These are phyloP conservation scores for Arthrobotrys conoides DNA, from an alignment of 2,329 filamentous ascomycete genomes.

Conservation along the genomic window DNA sequence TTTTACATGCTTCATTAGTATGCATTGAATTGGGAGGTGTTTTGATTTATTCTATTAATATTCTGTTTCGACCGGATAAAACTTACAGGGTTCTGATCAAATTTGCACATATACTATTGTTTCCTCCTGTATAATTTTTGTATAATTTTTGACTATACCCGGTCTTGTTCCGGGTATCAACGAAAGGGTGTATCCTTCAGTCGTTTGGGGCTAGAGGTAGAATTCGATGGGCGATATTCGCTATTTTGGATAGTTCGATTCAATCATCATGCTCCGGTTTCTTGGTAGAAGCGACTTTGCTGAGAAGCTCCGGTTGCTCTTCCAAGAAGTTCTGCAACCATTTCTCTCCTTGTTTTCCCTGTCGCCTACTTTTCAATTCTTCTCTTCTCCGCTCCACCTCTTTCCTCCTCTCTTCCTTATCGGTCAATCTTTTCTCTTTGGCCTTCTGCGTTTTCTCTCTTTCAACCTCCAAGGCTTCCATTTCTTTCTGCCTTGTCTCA, in stretches of 20 bases:
- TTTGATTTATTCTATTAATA: slow-evolving; percentile 12
- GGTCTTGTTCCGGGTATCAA: too few relatives aligned
- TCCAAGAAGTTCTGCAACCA: slow-evolving; percentile 76
- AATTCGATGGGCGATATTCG: too few relatives aligned
- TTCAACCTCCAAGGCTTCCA: slow-evolving; percentile 79
- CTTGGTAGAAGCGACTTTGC: slow-evolving; percentile 11
- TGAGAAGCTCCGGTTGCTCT: slow-evolving; percentile 58
- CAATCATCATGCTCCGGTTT: slow-evolving; percentile 20
- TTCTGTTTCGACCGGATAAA: not conserved
- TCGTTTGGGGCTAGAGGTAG: too few relatives aligned
- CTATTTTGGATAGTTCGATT: not conserved
- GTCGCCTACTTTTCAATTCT: slow-evolving; percentile 70
- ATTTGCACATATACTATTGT: not conserved
- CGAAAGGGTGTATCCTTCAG: too few relatives aligned
- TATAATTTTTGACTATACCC: not conserved
- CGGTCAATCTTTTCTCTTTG: slow-evolving; percentile 73
- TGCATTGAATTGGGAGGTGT: slow-evolving; percentile 6
- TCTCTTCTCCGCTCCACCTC: slow-evolving; percentile 68
- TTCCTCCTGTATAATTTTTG: not conserved
- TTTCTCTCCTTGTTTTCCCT: slow-evolving; percentile 78
- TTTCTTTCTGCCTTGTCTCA: slow-evolving; percentile 77
- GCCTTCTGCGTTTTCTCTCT: slow-evolving; percentile 77
- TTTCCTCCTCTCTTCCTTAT: slow-evolving; percentile 71
- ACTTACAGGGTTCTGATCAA: not conserved
- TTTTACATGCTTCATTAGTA: slow-evolving; percentile 2